Base-by-base conservation (phyloP, 768 basidiomycete genomes). In the Rhodotorula taiwanensis region DNA sequence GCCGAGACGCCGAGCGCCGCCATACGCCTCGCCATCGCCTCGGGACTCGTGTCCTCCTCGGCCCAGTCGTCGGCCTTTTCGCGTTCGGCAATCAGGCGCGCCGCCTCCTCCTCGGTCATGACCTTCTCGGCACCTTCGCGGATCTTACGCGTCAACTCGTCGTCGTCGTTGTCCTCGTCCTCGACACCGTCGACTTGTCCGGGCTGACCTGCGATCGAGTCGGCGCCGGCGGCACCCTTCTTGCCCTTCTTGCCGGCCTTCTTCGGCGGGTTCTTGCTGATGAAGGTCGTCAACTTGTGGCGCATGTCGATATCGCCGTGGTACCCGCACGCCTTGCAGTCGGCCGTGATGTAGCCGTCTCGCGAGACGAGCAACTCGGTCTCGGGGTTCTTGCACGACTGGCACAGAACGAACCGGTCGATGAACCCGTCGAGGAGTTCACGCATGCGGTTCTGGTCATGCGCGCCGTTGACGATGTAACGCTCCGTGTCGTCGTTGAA, bases 251-350 rank as follows among this genome's bases (percentile, higher is more conserved):
- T 77, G 51, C 76, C 77, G 72, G 81, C 82, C 80, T 85, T 87
- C 57, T 83, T 80, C 55, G 93, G 94, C 47, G 95, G 95, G 76
- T 99, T 99, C 80, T 93, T 95, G 73, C 97, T 73, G 75, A 99
- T 95, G 80, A 89, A 99, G 2, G 93, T 91, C 47, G 86, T 87
- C 64, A 99, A 82, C 77, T 93, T 95, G 80, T 98, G 94, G 41
- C 91, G 82, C 90, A 95, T 95, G 76, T 98, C 92, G 69, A 98
- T 82, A 45, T 80, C 84, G 52, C 88, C 92, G 70, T 89, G 84
- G 73, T 91, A 86, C 56, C 95, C 95, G 72, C 95, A 99, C 31
- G 95, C 95, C 78, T 98, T 97, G 82, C 95, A 99, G 77, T 99
- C 93, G 64, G 93, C 84, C 69, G 87, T 83, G 75, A 98, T 91